Evolutionary conservation across 2,329 filamentous ascomycete species (phyloP), one percentile per base, ranked within the genome.

Genomic region (Aspergillus sp.): DNA sequence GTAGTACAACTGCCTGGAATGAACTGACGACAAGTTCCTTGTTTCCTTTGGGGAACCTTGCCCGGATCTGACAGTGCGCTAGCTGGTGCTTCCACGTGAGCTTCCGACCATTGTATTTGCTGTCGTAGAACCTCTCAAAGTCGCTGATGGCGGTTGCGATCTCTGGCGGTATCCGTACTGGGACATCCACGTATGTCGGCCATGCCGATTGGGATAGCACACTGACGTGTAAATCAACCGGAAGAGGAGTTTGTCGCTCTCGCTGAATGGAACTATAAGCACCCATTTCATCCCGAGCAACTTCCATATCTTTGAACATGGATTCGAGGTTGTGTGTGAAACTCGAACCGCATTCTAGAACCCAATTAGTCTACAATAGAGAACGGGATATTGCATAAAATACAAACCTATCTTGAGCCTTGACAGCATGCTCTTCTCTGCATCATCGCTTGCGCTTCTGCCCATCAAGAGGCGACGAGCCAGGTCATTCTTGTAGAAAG

Each of bases 261-360:
- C 85, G 82, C 47, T 83, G 77, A 75, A 92, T 73, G 75, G 83
- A 79, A 73, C 89, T 95, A 78, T 96, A 99, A 0, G 89, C 86
- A n/a, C 83, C 77, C 89, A 98, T 96, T 71, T 98, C 93, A 67
- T 98, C 95, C 60, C 89, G 89, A 12, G 90, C 90, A 19, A 97
- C 83, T 70, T 97, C 93, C 74, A 98, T 91, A 69, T 99, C 95
- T 74, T 96, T 96, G 80, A 99, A 99, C 95, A 99, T 99, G 61
- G 93, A 91, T 75, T 99, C 96, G 0, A 99, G 82, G 68, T 99
- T 99, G 71, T 96, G 93, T 0, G 95, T 99, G 72, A 99, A 98
- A 66, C 86, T 90, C 13, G 90, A 89, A 40, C 95, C 95, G 70
- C 95, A 99, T 79, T 99, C 95, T 77, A 58, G 5, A 33, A 9